These are phyloP conservation scores for Alternaria atra DNA, from an alignment of 2,329 filamentous ascomycete genomes.

Conservation along the genomic window DNA sequence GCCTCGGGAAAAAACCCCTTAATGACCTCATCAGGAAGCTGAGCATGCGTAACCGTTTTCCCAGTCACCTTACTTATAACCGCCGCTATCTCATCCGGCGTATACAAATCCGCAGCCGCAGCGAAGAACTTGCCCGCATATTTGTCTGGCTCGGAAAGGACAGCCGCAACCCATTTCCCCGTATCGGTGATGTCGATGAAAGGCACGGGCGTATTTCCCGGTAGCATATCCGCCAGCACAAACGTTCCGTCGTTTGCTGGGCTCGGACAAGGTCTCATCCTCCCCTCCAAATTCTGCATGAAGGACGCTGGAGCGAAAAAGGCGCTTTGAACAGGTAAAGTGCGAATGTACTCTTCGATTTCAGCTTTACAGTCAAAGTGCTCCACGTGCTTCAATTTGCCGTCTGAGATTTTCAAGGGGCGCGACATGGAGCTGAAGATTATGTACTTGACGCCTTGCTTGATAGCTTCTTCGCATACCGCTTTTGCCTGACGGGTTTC, in stretches of 20 bases:
- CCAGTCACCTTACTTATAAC: conserved; percentile 54
- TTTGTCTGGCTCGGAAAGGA: conserved; percentile 55
- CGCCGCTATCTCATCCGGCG: conserved; percentile 52
- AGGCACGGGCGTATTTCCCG: conserved; percentile 46
- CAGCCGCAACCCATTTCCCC: conserved; percentile 55
- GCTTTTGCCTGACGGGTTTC: conserved; percentile 40
- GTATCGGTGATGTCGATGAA: conserved; percentile 59
- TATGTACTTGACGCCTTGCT: conserved; percentile 48
- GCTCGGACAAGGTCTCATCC: conserved; percentile 26
- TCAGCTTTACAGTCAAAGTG: conserved; percentile 68
- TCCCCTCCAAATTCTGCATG: conserved; percentile 58
- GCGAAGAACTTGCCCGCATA: conserved; percentile 57
- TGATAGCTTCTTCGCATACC: conserved; percentile 45
- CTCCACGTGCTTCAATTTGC: conserved; percentile 48
- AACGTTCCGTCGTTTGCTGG: conserved; percentile 37
- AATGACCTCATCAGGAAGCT: conserved; percentile 39
- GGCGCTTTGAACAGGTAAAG: conserved; percentile 58
- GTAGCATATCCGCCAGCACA: conserved; percentile 25
- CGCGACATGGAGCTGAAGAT: conserved; percentile 51
- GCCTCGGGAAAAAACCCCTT: conserved; percentile 34
- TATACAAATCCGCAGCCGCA: conserved; percentile 55
- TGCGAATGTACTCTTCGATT: conserved; percentile 64
- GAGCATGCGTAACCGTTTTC: conserved; percentile 41
- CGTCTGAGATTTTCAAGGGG: conserved; percentile 39
- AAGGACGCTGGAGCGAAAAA: conserved; percentile 66